Conservation (phyloP, 805 yeast species). For the Myxozyma nipponensis region DNA sequence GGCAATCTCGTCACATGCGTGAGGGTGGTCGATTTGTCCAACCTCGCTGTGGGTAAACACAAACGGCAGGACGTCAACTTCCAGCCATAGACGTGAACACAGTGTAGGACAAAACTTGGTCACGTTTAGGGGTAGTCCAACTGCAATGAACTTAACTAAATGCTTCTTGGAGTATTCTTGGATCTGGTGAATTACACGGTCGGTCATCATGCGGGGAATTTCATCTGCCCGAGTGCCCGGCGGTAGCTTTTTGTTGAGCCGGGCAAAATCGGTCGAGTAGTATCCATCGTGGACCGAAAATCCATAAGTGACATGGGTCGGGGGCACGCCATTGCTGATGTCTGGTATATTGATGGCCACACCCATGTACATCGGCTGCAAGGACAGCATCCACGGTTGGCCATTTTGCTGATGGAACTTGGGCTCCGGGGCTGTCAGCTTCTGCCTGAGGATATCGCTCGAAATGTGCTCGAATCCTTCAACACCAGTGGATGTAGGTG, state of each 20-base stretch:
- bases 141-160: slow-evolving; percentile 19
- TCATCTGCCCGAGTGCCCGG: neutral
- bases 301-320: slow-evolving; percentile 14
- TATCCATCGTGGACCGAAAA: slow-evolving; percentile 27
- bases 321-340: neutral
- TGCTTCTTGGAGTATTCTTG: slow-evolving; percentile 19
- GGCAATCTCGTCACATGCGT: slow-evolving; percentile 25
- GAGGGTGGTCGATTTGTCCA: neutral
- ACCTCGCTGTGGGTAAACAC: slow-evolving; percentile 12
- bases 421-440: slow-evolving; percentile 10
- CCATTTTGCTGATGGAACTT: slow-evolving; percentile 2
- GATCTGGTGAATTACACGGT: slow-evolving; percentile 12
- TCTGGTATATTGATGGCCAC: slow-evolving; percentile 16
- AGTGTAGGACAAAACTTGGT: slow-evolving; percentile 18
- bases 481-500: slow-evolving; percentile 5
- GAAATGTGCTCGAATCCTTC: slow-evolving; percentile 3
- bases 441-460: slow-evolving; percentile 7
- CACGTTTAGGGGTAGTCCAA: slow-evolving; percentile 13
- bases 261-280: slow-evolving; percentile 25
- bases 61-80: slow-evolving; percentile 25
- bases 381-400: slow-evolving; percentile 20
- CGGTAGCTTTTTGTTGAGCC: slow-evolving; percentile 3
- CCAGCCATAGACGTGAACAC: slow-evolving; percentile 22
- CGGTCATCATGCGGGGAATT: slow-evolving; percentile 12
- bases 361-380: slow-evolving; percentile 27